Conservation (phyloP, 2,329 filamentous ascomycete species). For the Coleophoma crateriformis region DNA sequence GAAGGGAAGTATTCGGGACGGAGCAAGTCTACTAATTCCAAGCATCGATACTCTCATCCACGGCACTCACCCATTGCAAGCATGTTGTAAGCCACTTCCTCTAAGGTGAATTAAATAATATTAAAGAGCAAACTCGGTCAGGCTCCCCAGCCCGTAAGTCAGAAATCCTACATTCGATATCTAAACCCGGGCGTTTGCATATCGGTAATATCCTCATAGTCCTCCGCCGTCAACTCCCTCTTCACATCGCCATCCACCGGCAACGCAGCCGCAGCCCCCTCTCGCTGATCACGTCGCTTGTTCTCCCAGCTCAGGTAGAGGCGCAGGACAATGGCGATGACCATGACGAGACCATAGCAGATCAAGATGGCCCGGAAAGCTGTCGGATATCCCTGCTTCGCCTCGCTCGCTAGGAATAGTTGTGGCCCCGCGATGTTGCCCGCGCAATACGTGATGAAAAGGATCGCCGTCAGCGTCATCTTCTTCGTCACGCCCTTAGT, state of each 20-base stretch:
- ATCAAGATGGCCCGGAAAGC: background rate
- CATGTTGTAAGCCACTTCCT: too few relatives aligned
- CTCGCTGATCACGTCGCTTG: background rate
- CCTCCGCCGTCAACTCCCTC: background rate
- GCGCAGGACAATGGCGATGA: background rate
- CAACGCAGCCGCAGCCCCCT: background rate
- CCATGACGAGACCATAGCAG: background rate
- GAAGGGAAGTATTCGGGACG: too few relatives aligned
- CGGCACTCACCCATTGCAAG: too few relatives aligned
- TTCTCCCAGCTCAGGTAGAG: background rate
- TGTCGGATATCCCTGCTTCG: background rate
- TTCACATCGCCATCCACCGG: background rate
- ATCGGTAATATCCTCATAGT: background rate
- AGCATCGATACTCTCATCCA: too few relatives aligned
- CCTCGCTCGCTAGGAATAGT: background rate
- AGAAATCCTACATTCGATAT: background rate
- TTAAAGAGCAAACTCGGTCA: too few relatives aligned
- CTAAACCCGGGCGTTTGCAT: background rate
- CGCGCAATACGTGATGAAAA: background rate
- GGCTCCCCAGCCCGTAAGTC: too few relatives aligned
- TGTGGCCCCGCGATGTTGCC: background rate
- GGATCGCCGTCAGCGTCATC: background rate
- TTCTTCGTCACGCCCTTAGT: background rate
- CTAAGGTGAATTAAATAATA: too few relatives aligned
- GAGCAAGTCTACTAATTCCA: too few relatives aligned